Evolutionary conservation across 1,139 yeast species (phyloP), one percentile per base, ranked within the genome.

Genomic region (Komagataea norvegica): DNA sequence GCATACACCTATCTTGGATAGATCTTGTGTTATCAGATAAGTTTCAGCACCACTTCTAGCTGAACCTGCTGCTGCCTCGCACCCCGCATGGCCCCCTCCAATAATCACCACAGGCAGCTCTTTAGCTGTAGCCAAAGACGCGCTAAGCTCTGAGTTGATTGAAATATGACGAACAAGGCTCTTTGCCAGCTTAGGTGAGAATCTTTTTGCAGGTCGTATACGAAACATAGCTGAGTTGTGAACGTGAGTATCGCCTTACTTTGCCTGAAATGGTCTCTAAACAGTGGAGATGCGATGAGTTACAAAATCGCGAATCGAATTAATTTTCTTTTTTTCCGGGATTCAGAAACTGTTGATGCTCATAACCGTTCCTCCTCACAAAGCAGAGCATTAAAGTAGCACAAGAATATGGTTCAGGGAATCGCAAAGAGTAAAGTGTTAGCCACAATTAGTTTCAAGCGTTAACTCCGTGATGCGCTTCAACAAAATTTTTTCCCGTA

Each of bases 61-160:
- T 0, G 95, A 70, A 0, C 93, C 98, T 0, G 96, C 73, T 3
- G 96, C 93, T 0, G 99, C 98, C 60, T 93, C 99, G 51, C 95
- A 83, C 3, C 99, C 99, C 26, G 98, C 98, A 64, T 93, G 99
- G 0, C 99, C 99, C 9, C 95, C 99, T 3, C 99, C 99, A 18
- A 93, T 77, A 3, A 93, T 91, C 1, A 91, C 72, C 0, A 89
- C 96, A 2, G 91, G 89, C 38, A 68, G 65, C 22, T 58, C 55
- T 6, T 65, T 62, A n/a, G 69, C 55, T 4, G 47, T 47, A 1
- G 47, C 41, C 14, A 76, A 56, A 14, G 56, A 54, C 3, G 34
- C 37, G 27, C 55, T 54, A 7, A 75, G 57, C 14, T 72, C 78
- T 0, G 72, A 48, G 37, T 64, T 67, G 26, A 74, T 47, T 3